phyloP scores from a whole-genome alignment of 2,329 filamentous ascomycete species.

The Hysterium pulicare region DNA sequence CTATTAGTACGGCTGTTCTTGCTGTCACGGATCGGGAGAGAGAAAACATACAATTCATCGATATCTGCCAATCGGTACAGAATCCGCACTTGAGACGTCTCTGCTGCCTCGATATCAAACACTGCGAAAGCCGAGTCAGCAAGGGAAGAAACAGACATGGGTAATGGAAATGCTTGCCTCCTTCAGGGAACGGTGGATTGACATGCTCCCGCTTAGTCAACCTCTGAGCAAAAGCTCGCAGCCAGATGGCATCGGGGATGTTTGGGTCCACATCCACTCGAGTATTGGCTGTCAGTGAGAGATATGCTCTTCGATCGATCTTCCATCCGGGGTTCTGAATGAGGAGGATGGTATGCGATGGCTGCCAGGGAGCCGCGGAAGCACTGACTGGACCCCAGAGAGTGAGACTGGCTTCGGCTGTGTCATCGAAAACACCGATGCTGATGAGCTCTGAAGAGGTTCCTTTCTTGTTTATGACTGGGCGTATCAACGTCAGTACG shows the following conservation, averaged over 20 bases:
- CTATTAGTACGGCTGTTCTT: too few relatives aligned
- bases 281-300: conserved; percentile 44
- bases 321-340: conserved; percentile 46
- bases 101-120: conserved; percentile 20
- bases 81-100: conserved; percentile 27
- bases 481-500: neutral
- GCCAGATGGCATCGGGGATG: conserved; percentile 52
- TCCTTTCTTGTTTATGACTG: conserved; percentile 48
- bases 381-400: conserved; percentile 53
- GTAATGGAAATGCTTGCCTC: conserved; percentile 19
- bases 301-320: conserved; percentile 32
- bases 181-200: conserved; percentile 48
- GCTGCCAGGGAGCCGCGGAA: conserved; percentile 44
- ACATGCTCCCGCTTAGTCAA: conserved; percentile 51
- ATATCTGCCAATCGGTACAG: conserved; percentile 46
- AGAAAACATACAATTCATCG: conserved; percentile 37
- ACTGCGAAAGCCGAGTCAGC: conserved; percentile 4
- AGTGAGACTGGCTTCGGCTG: conserved; percentile 51
- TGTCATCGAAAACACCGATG: conserved; percentile 57
- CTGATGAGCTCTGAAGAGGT: conserved; percentile 47
- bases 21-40: too few relatives aligned
- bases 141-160: too few relatives aligned
- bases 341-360: conserved; percentile 50
- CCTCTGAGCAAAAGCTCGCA: conserved; percentile 48
- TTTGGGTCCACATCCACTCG: conserved; percentile 55